A percentile compares a stretch with the other conserved stretches of the same genome.
Evolutionary conservation across 306 rosid genomes (phyloP).

Genomic region (Pyrus pyrifolia): DNA sequence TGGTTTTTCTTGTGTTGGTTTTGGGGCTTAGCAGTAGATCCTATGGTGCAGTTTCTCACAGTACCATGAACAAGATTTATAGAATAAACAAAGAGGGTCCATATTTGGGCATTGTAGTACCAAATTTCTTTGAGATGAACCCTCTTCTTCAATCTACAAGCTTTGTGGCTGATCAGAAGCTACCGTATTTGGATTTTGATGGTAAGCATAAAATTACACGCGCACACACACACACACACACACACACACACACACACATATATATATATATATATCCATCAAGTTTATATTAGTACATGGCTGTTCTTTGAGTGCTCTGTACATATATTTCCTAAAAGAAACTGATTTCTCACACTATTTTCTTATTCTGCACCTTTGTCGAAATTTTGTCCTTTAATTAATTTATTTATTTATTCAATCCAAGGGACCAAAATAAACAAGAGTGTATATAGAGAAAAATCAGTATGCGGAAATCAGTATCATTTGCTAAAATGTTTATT

Average conservation of each 20-base stretch:
- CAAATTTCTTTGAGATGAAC: slow-evolving; percentile 58
- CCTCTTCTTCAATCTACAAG: slow-evolving; percentile 66
- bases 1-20: slow-evolving; percentile 24
- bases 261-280: no score
- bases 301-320: not conserved
- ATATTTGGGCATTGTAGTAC: slow-evolving; percentile 67
- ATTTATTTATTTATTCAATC: no score
- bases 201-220: slow-evolving; percentile 22
- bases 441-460: no score
- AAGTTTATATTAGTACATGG: not conserved
- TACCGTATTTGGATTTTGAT: slow-evolving; percentile 48
- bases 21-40: slow-evolving; percentile 20
- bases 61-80: slow-evolving; percentile 27
- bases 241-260: no score
- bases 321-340: no score
- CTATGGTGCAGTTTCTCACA: slow-evolving; percentile 28
- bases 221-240: no score
- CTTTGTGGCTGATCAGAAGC: slow-evolving; percentile 30
- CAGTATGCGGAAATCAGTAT: no score
- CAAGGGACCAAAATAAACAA: no score
- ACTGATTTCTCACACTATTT: no score
- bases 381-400: no score
- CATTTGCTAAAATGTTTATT: no score
- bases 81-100: slow-evolving; percentile 46
- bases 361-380: no score